Base-by-base conservation (phyloP, 805 yeast species). In the Torulaspora delbrueckii region DNA sequence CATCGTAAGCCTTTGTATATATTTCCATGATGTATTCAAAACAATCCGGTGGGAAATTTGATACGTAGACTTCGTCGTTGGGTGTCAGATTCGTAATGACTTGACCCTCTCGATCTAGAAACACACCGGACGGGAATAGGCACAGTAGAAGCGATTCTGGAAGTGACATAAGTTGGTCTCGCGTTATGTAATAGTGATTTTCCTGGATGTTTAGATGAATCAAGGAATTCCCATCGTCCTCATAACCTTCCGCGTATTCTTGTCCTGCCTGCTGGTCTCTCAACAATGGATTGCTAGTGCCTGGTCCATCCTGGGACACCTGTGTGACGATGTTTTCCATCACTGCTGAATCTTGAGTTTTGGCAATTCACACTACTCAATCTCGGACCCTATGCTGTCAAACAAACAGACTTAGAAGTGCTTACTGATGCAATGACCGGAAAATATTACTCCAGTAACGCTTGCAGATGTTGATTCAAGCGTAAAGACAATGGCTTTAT, bases 121-220 rank as follows among this genome's bases (percentile, higher is more conserved):
- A 85, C 3, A 88, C 95, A 34, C 97, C 96, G 54, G 86, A 87
- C 12, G 96, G 96, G 59, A 88, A 86, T 18, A 93, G 69, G 57
- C 96, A 86, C 44, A 90, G 76, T 47, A 93, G 70, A 19, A 93
- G 79, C 49, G 90, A 81, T 62, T 93, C 99, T 0, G 99, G 99
- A 26, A 93, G 71, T 42, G 88, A 81, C 87, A 90, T 83, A 54
- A 93, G 75, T 62, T 88, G 96, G 56, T 87, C 95, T 51, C 96
- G 75, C 4, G 95, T 81, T 39, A 93, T 82, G 40, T 80, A 78
- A 65, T 90, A 88, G 51, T 74, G 69, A 13, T 67, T 68, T 14
- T 95, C 96, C 40, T 96, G 77, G 43, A 91, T 76, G 58, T 86
- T 82, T 67, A 91, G 73, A 59, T 79, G 82, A 45, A 91, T 86